phyloP scores from a whole-genome alignment of 1,284 basidiomycete genomes.

The Rhodotorula sp. region DNA sequence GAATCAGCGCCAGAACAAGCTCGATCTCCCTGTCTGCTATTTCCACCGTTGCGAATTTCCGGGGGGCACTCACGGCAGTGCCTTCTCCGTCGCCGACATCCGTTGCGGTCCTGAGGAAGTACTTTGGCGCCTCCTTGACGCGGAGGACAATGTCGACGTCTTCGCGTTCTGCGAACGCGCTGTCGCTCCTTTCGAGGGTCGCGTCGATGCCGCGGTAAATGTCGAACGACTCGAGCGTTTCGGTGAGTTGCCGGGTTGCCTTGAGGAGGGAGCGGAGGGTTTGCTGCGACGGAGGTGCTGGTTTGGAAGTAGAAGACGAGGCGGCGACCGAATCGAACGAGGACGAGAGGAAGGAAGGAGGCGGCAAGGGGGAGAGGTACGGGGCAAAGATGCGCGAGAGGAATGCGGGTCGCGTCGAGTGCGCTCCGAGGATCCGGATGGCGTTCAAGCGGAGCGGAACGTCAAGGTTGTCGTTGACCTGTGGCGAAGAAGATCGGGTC shows the following conservation, averaged over 20 bases:
- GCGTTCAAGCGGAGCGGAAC: conserved; percentile 64
- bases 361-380: conserved; percentile 50
- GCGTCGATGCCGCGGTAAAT: conserved; percentile 70
- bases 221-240: conserved; percentile 66
- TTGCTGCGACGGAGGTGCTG: conserved; percentile 42
- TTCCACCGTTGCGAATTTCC: too few species aligned
- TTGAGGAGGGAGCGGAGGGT: conserved; percentile 67
- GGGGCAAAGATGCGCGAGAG: conserved; percentile 74
- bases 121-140: conserved; percentile 72
- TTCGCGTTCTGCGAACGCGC: conserved; percentile 59
- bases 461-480: conserved; percentile 67
- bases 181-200: conserved; percentile 64
- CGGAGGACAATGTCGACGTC: conserved; percentile 85
- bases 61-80: conserved; percentile 54
- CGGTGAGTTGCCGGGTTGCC: conserved; percentile 64
- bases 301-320: not conserved
- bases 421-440: conserved; percentile 76
- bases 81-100: conserved; percentile 94
- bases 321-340: conserved; percentile 30
- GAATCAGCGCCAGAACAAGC: too few species aligned
- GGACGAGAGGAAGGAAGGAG: conserved; percentile 29
- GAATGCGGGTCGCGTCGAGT: conserved; percentile 72
- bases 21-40: too few species aligned
- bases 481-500: not conserved
- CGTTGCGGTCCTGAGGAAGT: conserved; percentile 80